Evolutionary conservation across 208 protist species (phyloP).

Genomic region (Angomonas deanei): DNA sequence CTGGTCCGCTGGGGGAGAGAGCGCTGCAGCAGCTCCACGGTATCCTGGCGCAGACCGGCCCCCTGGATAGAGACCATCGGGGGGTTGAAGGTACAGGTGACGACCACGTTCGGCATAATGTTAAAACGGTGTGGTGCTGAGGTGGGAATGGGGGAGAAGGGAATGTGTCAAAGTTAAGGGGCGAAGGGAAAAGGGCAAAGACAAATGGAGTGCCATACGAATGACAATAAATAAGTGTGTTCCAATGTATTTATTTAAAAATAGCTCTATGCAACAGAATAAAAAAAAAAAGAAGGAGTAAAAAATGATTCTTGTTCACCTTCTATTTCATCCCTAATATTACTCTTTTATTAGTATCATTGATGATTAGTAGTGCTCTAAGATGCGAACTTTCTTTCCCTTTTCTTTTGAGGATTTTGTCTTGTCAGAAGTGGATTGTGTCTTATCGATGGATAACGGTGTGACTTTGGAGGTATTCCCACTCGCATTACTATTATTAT

Average conservation of each 20-base stretch:
- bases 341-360: too few species aligned
- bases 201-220: not conserved
- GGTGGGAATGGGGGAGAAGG: too few species aligned
- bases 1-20: slow-evolving; percentile 60
- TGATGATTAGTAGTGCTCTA: too few species aligned
- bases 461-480: not conserved
- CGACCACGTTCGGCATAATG: slow-evolving; percentile 78
- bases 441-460: not conserved
- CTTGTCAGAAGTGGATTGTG: too few species aligned
- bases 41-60: slow-evolving; percentile 69
- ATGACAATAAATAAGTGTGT: too few species aligned
- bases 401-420: too few species aligned
- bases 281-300: not conserved
- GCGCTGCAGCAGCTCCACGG: slow-evolving; percentile 60
- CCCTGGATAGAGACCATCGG: slow-evolving; percentile 61
- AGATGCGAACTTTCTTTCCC: not conserved
- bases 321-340: too few species aligned
- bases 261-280: not conserved
- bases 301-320: too few species aligned
- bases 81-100: slow-evolving; percentile 80
- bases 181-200: not conserved
- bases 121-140: too few species aligned
- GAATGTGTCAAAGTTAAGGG: not conserved
- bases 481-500: not conserved
- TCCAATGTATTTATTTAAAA: too few species aligned